A percentile compares a stretch with the other conserved stretches of the same genome.
These are phyloP conservation scores for Kokia cookei DNA, from an alignment of 441 rosid genomes.

Conservation along the genomic window DNA sequence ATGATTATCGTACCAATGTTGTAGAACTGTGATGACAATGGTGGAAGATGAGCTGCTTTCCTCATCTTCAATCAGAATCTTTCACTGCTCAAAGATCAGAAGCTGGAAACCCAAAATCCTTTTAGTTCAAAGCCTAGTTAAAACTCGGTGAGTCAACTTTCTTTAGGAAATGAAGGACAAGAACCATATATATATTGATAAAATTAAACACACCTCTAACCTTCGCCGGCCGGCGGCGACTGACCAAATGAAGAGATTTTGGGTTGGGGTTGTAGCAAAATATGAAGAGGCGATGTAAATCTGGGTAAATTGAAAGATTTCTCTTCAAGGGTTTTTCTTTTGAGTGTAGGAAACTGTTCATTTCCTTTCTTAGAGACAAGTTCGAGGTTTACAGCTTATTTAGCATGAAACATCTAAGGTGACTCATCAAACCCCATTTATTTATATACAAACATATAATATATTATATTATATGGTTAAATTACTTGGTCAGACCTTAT, in stretches of 20 bases:
- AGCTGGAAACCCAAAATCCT: background rate
- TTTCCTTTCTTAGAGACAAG: background rate
- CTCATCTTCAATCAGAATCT: conserved; percentile 23
- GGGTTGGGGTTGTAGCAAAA: background rate
- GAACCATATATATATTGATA: too few species aligned
- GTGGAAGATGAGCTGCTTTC: conserved; percentile 28
- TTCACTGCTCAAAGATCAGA: background rate
- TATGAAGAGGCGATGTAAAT: background rate
- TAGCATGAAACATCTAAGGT: conserved; percentile 23
- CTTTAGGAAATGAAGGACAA: background rate
- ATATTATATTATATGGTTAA: too few species aligned
- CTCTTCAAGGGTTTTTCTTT: background rate
- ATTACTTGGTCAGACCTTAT: too few species aligned
- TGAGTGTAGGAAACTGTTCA: background rate
- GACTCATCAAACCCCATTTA: background rate
- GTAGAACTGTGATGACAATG: conserved; percentile 22
- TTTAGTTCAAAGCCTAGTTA: background rate
- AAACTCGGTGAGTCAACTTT: background rate
- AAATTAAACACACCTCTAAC: background rate
- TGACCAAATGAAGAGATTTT: background rate
- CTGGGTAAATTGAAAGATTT: background rate
- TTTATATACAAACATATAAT: background rate
- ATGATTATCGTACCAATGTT: conserved; percentile 20
- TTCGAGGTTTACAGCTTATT: conserved; percentile 5
- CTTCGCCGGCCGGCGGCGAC: background rate